Evolutionary conservation across 495 filamentous ascomycete genomes (phyloP).

Genomic region (Schizothecium vesticola): DNA sequence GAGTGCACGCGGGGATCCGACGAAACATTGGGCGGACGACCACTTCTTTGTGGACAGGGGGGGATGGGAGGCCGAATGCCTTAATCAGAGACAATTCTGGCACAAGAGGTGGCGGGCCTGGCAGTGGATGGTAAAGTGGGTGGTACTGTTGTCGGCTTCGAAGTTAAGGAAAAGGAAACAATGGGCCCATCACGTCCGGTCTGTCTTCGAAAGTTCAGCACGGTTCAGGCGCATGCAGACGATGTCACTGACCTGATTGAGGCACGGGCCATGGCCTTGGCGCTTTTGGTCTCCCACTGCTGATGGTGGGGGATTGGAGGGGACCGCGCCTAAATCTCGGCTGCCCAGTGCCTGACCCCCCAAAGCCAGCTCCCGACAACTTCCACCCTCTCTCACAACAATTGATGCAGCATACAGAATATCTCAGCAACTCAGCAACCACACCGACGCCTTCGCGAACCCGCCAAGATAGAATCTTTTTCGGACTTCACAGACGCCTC

Average conservation of each 20-base stretch:
- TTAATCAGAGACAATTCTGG: not conserved
- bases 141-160: not conserved
- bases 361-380: not conserved
- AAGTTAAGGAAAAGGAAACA: not conserved
- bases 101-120: not conserved
- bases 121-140: not conserved
- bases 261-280: conserved; percentile 1
- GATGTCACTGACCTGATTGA: conserved; percentile 1
- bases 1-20: conserved; percentile 3
- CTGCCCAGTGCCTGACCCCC: not conserved
- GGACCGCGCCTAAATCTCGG: conserved; percentile 20
- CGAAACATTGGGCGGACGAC: not conserved
- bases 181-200: not conserved
- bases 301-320: not conserved
- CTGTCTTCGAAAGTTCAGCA: not conserved
- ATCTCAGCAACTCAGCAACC: not conserved
- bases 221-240: not conserved
- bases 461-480: not conserved
- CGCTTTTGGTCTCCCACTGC: not conserved
- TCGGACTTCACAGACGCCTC: not conserved
- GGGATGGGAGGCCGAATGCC: not conserved
- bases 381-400: not conserved
- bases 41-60: not conserved
- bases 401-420: not conserved
- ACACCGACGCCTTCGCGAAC: not conserved